A percentile compares a stretch with the other conserved stretches of the same genome.
These are phyloP conservation scores for Kluyveromyces aestuarii DNA, from an alignment of 805 yeast species.

Conservation along the genomic window DNA sequence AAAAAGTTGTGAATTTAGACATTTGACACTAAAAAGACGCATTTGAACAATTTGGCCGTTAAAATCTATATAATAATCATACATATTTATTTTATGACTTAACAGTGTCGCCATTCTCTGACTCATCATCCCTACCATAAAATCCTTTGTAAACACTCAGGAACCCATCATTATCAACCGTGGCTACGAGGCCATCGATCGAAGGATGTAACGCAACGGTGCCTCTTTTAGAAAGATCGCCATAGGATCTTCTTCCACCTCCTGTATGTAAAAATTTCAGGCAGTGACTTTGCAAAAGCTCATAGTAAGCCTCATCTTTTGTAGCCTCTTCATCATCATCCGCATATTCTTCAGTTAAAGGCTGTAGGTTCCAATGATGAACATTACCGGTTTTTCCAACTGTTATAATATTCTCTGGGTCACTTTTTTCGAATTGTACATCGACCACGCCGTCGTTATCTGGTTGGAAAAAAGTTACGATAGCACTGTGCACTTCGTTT, in stretches of 20 bases:
- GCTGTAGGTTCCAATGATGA: conserved; percentile 31
- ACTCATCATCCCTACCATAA: conserved; percentile 16
- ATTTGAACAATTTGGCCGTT: background rate
- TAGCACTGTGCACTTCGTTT: conserved; percentile 12
- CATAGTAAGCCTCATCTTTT: conserved; percentile 35
- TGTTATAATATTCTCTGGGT: conserved; percentile 23
- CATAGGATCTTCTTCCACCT: conserved; percentile 21
- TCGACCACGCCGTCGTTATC: conserved; percentile 28
- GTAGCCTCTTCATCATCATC: conserved; percentile 36
- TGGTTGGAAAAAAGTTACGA: conserved; percentile 21
- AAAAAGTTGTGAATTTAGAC: background rate
- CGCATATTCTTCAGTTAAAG: conserved; percentile 34
- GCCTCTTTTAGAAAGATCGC: conserved; percentile 13
- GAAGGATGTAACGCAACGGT: conserved; percentile 24
- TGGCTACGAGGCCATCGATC: conserved; percentile 19
- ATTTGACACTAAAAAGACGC: background rate
- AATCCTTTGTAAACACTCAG: conserved; percentile 23
- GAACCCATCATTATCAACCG: conserved; percentile 21
- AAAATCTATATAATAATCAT: background rate
- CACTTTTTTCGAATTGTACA: conserved; percentile 22
- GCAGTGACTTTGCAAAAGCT: conserved; percentile 22
- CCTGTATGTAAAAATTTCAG: conserved; percentile 24
- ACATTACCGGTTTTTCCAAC: conserved; percentile 27
- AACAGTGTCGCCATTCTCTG: conserved; percentile 8
- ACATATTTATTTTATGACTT: conserved; percentile 1